Base-by-base conservation (phyloP, 179 eudicot species). In the Carnegiea gigantea region DNA sequence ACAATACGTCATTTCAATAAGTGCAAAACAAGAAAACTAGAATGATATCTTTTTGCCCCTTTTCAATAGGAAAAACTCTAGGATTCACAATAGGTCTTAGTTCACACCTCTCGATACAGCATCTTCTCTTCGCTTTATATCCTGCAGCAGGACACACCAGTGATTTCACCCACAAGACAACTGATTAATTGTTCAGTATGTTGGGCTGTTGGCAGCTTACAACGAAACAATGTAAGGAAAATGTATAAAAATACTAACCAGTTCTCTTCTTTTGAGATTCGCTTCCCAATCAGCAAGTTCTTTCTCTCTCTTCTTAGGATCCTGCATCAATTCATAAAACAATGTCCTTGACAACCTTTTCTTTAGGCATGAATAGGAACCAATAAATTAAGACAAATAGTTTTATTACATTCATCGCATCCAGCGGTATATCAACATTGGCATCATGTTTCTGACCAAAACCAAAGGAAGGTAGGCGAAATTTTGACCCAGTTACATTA, bases 401-500 rank as follows among this genome's bases (percentile, higher is more conserved):
- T 59, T 79, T 15, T 68, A 73, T 82, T 92, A 93, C 97, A 87
- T 89, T 93, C 90, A 90, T 87, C 68, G 90, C 18, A 80, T 90
- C 98, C 89, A 94, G 78, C 33, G 98, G 93, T 78, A 95, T 91
- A 77, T 95, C 93, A 78, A 86, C 97, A 75, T 89, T 93, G 40
- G 98, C 98, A 88, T 95, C 98, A 88, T 93, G 92, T 81, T 95
- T 95, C 86, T 92, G 96, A 72, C 98, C 97, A 84, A 95, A 92
- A 84, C 98, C 92, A 57, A 95, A 87, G 70, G 90, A 88, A 49
- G 96, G 97, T 70, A 93, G 81, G 30, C 88, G 87, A 49, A 95
- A 94, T 88, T 94, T 94, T 53, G 97, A 90, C 73, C 87, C 95
- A 83, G 92, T 81, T 85, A 89, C 88, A 77, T 87, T 72, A 54